phyloP scores from a whole-genome alignment of 805 yeast species.

The Wickerhamomyces bisporus region DNA sequence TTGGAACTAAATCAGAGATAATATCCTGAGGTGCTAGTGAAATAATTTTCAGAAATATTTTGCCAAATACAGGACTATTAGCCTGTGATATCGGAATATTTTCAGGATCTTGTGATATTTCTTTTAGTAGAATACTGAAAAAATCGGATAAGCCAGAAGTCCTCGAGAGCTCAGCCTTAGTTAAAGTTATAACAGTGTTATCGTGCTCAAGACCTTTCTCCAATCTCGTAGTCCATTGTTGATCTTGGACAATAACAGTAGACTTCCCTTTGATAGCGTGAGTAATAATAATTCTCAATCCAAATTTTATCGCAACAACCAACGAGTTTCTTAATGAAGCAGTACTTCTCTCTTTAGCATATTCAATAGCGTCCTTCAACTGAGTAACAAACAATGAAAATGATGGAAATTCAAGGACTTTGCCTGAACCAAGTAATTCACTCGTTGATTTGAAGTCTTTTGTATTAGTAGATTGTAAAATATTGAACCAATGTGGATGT shows the following conservation, averaged over 20 bases:
- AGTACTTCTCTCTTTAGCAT: conserved; percentile 17
- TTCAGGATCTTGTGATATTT: conserved; percentile 14
- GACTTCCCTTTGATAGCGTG: conserved; percentile 47
- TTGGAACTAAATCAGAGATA: conserved; percentile 6
- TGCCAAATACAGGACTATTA: conserved; percentile 30
- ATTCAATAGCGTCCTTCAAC: conserved; percentile 25
- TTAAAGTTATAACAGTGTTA: conserved; percentile 36
- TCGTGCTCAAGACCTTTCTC: conserved; percentile 68
- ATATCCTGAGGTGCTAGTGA: conserved; percentile 20
- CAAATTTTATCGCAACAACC: conserved; percentile 44
- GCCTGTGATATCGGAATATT: conserved; percentile 14
- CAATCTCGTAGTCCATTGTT: conserved; percentile 66
- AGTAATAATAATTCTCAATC: conserved; percentile 57
- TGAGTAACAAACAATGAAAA: conserved; percentile 37
- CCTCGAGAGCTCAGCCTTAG: conserved; percentile 20
- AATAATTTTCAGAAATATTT: conserved; percentile 23
- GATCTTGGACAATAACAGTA: conserved; percentile 61
- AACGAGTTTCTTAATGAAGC: conserved; percentile 30
- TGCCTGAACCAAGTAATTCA: conserved; percentile 37
- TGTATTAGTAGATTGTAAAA: conserved; percentile 42
- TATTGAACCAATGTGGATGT: conserved; percentile 75
- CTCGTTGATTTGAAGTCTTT: conserved; percentile 37
- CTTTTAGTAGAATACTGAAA: conserved; percentile 11
- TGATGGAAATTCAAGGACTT: conserved; percentile 46
- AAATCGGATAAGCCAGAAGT: conserved; percentile 32